These are phyloP conservation scores for Dactylorhiza incarnata DNA, from an alignment of 106 monocot species.

Conservation along the genomic window DNA sequence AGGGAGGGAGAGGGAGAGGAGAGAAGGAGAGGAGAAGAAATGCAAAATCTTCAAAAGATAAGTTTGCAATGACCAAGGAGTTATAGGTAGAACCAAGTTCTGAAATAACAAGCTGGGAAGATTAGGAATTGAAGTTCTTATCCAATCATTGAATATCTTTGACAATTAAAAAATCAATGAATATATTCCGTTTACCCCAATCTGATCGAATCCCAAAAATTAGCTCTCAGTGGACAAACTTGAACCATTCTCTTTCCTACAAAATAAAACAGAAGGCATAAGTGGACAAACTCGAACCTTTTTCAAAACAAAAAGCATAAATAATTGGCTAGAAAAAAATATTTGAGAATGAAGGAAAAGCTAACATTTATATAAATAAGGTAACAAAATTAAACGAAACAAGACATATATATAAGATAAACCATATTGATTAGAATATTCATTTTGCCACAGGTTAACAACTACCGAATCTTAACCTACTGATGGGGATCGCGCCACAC, in stretches of 20 bases:
- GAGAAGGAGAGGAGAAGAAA: neutral
- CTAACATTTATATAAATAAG: neutral
- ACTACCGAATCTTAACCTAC: no score
- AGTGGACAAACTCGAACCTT: constrained; percentile 19
- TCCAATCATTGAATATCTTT: neutral
- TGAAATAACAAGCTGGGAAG: neutral
- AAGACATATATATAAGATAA: neutral
- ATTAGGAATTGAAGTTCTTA: neutral
- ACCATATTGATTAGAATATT: neutral
- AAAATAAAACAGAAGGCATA: constrained; percentile 11
- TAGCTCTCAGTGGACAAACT: constrained; percentile 44
- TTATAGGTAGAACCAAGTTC: neutral
- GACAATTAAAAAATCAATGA: constrained; percentile 11
- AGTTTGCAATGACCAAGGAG: neutral
- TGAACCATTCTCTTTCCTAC: constrained; percentile 34
- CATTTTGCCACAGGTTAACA: no score
- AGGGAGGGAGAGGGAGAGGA: no score
- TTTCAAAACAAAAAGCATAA: constrained; percentile 5
- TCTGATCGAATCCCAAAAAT: constrained; percentile 84
- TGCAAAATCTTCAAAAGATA: neutral
- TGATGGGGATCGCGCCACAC: no score
- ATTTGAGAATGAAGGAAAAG: neutral
- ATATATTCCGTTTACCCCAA: constrained; percentile 61
- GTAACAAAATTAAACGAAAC: neutral
- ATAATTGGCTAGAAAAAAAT: neutral